phyloP scores from a whole-genome alignment of 106 monocot species.

The Phalaenopsis aphrodite region DNA sequence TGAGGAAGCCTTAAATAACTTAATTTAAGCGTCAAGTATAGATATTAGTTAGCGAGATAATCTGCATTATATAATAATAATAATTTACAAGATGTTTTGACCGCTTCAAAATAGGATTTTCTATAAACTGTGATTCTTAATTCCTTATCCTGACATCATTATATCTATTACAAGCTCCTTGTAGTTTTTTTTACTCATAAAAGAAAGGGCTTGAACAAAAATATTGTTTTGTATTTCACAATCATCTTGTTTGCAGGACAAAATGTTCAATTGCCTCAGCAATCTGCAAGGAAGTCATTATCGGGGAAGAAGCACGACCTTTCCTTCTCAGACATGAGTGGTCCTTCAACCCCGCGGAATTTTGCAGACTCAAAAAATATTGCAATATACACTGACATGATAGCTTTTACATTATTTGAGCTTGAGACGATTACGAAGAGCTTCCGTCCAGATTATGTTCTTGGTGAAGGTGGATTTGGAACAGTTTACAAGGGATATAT shows the following conservation, averaged over 20 bases:
- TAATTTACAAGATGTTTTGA: neutral
- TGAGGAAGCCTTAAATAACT: neutral
- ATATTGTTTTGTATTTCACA: neutral
- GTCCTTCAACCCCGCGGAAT: slow-evolving; percentile 45
- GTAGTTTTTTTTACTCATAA: neutral
- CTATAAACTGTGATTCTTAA: neutral
- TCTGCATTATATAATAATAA: neutral
- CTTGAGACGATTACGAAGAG: slow-evolving; percentile 93
- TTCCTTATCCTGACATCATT: neutral
- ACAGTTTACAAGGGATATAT: slow-evolving; percentile 96
- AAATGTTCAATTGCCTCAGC: slow-evolving; percentile 55
- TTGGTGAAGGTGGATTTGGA: slow-evolving; percentile 94
- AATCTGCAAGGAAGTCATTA: slow-evolving; percentile 32
- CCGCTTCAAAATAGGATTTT: neutral
- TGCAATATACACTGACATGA: slow-evolving; percentile 79
- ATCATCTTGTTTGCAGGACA: slow-evolving; percentile 45
- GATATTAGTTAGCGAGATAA: neutral
- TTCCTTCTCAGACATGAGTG: slow-evolving; percentile 65
- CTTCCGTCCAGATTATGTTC: slow-evolving; percentile 87
- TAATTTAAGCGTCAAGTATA: neutral
- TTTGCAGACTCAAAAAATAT: slow-evolving; percentile 79
- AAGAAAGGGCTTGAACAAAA: neutral
- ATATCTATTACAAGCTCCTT: neutral
- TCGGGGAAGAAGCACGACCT: slow-evolving; percentile 61
- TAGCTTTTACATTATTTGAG: slow-evolving; percentile 84